Evolutionary conservation across 73 alveolate genomes (phyloP).

Genomic region (Strombidium stylifer): DNA sequence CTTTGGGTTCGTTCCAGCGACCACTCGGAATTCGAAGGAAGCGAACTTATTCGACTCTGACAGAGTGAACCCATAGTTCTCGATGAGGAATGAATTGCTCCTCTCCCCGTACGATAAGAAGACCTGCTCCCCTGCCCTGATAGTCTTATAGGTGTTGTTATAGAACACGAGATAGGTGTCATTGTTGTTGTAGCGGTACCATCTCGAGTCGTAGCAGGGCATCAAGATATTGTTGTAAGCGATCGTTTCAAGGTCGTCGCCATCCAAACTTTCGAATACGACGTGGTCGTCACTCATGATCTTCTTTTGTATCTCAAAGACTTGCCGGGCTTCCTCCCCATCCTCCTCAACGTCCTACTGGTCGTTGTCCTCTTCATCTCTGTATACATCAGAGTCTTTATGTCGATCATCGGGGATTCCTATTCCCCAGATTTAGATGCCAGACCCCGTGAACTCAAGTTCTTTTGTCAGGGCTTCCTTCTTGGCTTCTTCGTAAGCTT

Average conservation of each 20-base stretch:
- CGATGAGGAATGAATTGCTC: constrained; percentile 28
- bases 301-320: constrained; percentile 15
- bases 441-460: constrained; percentile 23
- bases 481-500: constrained; percentile 25
- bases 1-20: constrained; percentile 29
- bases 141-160: neutral
- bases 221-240: constrained; percentile 3
- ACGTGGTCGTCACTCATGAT: constrained; percentile 1
- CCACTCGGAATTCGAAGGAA: constrained; percentile 25
- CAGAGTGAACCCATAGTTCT: constrained; percentile 34
- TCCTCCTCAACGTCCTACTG: constrained; percentile 36
- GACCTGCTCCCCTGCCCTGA: constrained; percentile 19
- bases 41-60: constrained; percentile 21
- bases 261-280: neutral
- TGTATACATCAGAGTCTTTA: too few relatives aligned
- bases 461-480: constrained; percentile 20
- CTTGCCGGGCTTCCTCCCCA: constrained; percentile 2
- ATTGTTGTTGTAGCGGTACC: constrained; percentile 25
- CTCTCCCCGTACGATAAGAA: constrained; percentile 31
- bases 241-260: constrained; percentile 24
- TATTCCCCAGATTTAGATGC: constrained; percentile 33
- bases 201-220: constrained; percentile 12
- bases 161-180: constrained; percentile 26
- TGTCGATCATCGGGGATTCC: too few relatives aligned
- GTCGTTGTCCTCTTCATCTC: constrained; percentile 34